Percentiles rank a stretch among this genome's conserved stretches.
Evolutionary conservation across 768 basidiomycete species (phyloP).

Genomic region (Termitomyces titanicus): DNA sequence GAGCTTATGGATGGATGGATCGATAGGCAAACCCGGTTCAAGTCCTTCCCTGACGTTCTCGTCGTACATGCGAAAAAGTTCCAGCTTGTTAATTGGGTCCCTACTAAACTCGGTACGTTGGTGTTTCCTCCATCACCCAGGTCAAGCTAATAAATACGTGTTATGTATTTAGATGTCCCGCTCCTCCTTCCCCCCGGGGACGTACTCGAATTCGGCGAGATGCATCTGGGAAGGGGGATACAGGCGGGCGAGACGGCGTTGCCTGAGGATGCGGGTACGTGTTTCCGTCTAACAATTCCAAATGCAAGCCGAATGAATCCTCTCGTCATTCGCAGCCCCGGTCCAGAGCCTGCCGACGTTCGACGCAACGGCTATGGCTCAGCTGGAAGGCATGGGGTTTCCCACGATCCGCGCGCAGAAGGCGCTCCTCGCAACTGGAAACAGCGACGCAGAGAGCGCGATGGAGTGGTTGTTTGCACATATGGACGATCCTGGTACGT

Average conservation of each 20-base stretch:
- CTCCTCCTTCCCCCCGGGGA: constrained; percentile 62
- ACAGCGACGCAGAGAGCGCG: constrained; percentile 69
- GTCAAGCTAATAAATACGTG: no score
- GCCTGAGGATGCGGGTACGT: constrained; percentile 44
- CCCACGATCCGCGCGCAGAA: constrained; percentile 82
- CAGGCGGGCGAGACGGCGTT: constrained; percentile 68
- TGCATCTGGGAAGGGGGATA: constrained; percentile 66
- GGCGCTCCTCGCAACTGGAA: constrained; percentile 86
- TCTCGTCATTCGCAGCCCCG: no score
- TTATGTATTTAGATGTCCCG: constrained; percentile 67
- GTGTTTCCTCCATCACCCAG: neutral
- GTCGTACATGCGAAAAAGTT: constrained; percentile 93
- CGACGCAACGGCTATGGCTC: constrained; percentile 67
- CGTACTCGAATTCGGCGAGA: constrained; percentile 52
- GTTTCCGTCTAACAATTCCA: no score
- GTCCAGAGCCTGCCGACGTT: constrained; percentile 54
- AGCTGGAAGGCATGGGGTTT: constrained; percentile 91
- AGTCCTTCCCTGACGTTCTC: constrained; percentile 85
- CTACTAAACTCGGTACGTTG: constrained; percentile 82
- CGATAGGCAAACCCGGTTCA: constrained; percentile 52
- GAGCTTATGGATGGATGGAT: neutral
- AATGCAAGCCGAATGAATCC: no score
- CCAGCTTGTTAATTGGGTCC: constrained; percentile 95
- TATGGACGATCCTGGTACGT: constrained; percentile 88
- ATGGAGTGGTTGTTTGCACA: constrained; percentile 97